phyloP scores from a whole-genome alignment of 2,329 filamentous ascomycete species.

The Penicillium janthinellum region DNA sequence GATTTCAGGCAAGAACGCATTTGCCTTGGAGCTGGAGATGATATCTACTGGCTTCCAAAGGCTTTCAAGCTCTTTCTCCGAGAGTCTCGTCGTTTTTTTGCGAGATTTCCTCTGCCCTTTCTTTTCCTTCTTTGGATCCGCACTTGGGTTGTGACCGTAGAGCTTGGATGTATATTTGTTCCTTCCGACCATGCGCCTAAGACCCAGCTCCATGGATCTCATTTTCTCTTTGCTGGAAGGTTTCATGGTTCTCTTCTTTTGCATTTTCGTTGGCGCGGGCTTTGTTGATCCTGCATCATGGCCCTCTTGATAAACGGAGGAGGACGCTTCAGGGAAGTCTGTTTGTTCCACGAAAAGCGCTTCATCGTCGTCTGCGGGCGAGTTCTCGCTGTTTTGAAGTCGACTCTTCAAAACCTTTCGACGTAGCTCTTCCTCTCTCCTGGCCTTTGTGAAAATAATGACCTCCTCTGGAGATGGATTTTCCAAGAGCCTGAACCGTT shows the following conservation, averaged over 20 bases:
- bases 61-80: neutral
- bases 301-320: neutral
- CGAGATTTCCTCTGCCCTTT: neutral
- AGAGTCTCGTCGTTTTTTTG: neutral
- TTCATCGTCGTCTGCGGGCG: neutral
- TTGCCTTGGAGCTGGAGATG: conserved; percentile 31
- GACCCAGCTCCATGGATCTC: neutral
- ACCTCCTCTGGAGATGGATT: neutral
- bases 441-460: neutral
- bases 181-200: neutral
- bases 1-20: conserved; percentile 24
- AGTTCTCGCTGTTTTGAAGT: neutral
- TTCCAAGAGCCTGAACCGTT: neutral
- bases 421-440: neutral
- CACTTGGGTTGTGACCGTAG: too few species aligned
- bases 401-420: neutral
- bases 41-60: conserved; percentile 15
- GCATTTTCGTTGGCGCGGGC: neutral
- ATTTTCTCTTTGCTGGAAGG: neutral
- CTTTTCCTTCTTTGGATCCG: too few species aligned
- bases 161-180: too few species aligned
- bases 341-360: neutral
- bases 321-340: neutral
- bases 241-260: neutral
- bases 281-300: neutral